Evolutionary conservation across 768 basidiomycete species (phyloP).

Genomic region (Harrya chromipes): DNA sequence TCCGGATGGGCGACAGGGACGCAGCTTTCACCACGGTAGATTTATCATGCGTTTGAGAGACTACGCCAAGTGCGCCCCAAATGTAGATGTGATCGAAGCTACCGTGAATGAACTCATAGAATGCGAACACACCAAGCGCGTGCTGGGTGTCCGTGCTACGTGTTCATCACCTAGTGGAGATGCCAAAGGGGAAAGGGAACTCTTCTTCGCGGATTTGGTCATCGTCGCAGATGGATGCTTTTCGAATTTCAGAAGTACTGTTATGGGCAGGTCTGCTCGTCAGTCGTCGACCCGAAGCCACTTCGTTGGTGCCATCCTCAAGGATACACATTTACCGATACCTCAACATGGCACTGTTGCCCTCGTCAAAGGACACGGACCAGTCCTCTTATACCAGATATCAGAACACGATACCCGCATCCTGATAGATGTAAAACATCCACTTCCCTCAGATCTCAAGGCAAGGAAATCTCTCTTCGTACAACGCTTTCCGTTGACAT

Average conservation of each 20-base stretch:
- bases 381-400: conserved; percentile 93
- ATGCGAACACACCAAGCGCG: conserved; percentile 44
- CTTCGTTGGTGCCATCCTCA: conserved; percentile 83
- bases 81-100: conserved; percentile 82
- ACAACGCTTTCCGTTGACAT: conserved; percentile 1
- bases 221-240: conserved; percentile 94
- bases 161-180: conserved; percentile 33
- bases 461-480: conserved; percentile 31
- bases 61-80: conserved; percentile 53
- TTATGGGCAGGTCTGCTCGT: conserved; percentile 50
- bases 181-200: conserved; percentile 41
- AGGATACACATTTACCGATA: conserved; percentile 71
- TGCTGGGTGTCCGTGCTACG: conserved; percentile 67
- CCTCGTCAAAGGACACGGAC: conserved; percentile 76
- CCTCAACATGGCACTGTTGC: conserved; percentile 81
- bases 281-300: conserved; percentile 65
- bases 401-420: conserved; percentile 86
- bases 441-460: conserved; percentile 80
- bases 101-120: conserved; percentile 76
- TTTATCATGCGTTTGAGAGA: conserved; percentile 79
- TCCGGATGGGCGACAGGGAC: conserved; percentile 65
- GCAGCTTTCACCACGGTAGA: conserved; percentile 91
- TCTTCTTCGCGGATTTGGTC: conserved; percentile 72
- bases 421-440: conserved; percentile 84
- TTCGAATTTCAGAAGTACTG: conserved; percentile 79